A percentile compares a stretch with the other conserved stretches of the same genome.
Conservation (phyloP, 1,284 basidiomycete genomes). For the Pseudozyma thailandica region DNA sequence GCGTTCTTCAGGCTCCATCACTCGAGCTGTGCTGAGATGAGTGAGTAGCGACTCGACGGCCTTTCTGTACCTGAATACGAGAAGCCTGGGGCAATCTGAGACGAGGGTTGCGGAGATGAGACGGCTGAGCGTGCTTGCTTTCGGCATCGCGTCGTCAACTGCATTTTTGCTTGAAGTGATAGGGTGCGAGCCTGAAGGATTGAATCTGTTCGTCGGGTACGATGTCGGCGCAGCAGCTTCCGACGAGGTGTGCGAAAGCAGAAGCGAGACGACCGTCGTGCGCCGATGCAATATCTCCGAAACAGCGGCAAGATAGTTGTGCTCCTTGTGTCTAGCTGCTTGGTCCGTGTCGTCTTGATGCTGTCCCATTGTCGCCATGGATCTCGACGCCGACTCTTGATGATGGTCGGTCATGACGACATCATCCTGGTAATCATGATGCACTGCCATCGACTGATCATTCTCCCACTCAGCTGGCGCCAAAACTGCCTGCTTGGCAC, state of each 20-base stretch:
- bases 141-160: neutral
- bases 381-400: neutral
- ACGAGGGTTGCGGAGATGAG: constrained; percentile 39
- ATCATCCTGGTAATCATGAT: constrained; percentile 6
- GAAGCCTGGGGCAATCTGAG: constrained; percentile 14
- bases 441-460: constrained; percentile 8
- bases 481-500: neutral
- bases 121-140: constrained; percentile 32
- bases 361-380: neutral
- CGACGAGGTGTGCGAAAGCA: constrained; percentile 29
- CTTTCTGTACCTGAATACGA: constrained; percentile 31
- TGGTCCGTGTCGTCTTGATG: neutral
- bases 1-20: constrained; percentile 33
- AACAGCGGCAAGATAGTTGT: constrained; percentile 33
- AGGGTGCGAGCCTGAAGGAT: constrained; percentile 28
- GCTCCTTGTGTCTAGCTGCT: constrained; percentile 6
- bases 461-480: constrained; percentile 32
- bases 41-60: constrained; percentile 34
- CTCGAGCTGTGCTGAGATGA: constrained; percentile 25
- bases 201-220: constrained; percentile 37
- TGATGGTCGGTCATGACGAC: constrained; percentile 17
- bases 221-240: constrained; percentile 12
- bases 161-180: neutral
- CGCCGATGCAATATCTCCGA: constrained; percentile 38
- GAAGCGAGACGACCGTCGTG: constrained; percentile 34